These are phyloP conservation scores for Piper longum DNA, from an alignment of 164 flowering plant species.

Conservation along the genomic window DNA sequence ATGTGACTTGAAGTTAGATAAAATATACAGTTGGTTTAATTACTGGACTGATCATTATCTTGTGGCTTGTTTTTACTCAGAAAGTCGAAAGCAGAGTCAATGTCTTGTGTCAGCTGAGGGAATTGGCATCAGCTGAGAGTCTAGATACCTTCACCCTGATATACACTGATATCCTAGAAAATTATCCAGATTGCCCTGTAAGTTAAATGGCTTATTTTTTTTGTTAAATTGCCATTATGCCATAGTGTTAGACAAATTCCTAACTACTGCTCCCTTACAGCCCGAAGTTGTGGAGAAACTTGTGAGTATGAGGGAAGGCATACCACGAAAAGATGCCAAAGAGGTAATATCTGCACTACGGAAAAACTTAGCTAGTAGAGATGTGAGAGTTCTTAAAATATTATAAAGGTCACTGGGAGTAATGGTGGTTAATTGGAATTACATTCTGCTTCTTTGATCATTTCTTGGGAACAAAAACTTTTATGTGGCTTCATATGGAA, in stretches of 20 bases:
- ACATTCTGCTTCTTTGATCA: background rate
- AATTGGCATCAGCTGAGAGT: constrained; percentile 96
- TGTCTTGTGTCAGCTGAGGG: constrained; percentile 75
- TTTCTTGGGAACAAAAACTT: too few species aligned
- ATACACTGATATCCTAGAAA: constrained; percentile 86
- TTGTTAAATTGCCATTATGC: background rate
- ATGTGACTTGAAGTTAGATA: background rate
- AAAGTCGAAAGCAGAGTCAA: constrained; percentile 88
- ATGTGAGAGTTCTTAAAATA: background rate
- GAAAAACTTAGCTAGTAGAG: background rate
- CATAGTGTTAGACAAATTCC: background rate
- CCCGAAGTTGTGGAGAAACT: constrained; percentile 95
- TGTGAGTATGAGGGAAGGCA: constrained; percentile 82
- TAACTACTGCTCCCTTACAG: constrained; percentile 23
- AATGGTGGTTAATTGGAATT: background rate
- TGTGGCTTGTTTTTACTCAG: constrained; percentile 23
- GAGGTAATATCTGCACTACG: constrained; percentile 38
- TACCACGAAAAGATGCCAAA: constrained; percentile 92
- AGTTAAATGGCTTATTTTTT: constrained; percentile 9
- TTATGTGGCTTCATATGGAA: too few species aligned
- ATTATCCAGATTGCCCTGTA: constrained; percentile 98
- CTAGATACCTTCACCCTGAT: constrained; percentile 89
- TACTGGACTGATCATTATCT: background rate
- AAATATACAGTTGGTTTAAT: background rate
- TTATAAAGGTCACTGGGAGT: background rate